Conservation (phyloP, 805 yeast genomes). For the Nakazawaea ernobii region DNA sequence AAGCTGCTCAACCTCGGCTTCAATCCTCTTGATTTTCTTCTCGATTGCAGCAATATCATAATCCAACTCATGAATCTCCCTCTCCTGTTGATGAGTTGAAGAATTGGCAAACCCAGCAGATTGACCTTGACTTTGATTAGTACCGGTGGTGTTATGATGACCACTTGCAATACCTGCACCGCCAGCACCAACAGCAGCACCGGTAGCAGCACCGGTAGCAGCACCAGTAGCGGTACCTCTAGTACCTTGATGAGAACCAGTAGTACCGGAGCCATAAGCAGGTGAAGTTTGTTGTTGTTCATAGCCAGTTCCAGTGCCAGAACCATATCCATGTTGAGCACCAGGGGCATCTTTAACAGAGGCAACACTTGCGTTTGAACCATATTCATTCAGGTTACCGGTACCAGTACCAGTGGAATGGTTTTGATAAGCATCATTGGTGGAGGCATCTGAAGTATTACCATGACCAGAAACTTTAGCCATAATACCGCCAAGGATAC, state of each 20-base stretch:
- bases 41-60: conserved; percentile 5
- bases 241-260: not conserved
- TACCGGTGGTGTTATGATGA: too few species aligned
- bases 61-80: conserved; percentile 2
- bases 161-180: conserved; percentile 2
- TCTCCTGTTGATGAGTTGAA: not conserved
- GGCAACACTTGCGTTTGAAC: conserved; percentile 6
- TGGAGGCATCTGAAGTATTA: too few species aligned
- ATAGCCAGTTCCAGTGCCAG: not conserved
- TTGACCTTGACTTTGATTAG: not conserved
- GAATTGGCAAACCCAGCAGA: not conserved
- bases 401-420: too few species aligned
- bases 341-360: conserved; percentile 1
- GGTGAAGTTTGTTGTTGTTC: not conserved
- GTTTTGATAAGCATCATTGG: too few species aligned
- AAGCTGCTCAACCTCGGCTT: not conserved
- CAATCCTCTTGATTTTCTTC: not conserved
- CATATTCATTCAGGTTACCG: not conserved
- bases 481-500: not conserved
- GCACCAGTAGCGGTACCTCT: conserved; percentile 2
- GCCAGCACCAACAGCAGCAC: not conserved
- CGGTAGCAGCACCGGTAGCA: not conserved
- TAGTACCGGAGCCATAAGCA: not conserved
- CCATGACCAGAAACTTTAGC: not conserved
- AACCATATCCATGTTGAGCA: not conserved